Base-by-base conservation (phyloP, 805 yeast species). In the Candida vartiovaarae region DNA sequence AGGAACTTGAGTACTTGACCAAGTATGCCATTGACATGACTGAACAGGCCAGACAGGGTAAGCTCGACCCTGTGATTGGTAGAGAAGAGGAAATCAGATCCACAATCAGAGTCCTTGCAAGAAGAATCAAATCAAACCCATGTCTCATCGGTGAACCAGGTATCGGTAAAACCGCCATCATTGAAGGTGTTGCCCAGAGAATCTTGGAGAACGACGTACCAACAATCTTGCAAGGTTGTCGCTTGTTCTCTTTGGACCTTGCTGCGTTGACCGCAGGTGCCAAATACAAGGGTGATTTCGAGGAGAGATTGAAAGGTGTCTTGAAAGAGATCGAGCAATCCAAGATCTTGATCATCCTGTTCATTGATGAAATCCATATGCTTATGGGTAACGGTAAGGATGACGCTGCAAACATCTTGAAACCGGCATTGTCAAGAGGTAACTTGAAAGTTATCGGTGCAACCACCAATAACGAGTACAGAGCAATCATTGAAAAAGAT, bases 191-290 rank as follows among this genome's bases (percentile, higher is more conserved):
- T 44, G 98, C 99, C 9, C 98, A 91, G 67, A 77, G 99, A 68
- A 88, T 93, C 50, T 80, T 93, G 47, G 97, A 93, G 59, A 86
- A 86, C 51, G 99, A 93, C 65, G 96, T 93, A 11, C 99, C 99
- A 36, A 76, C 80, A 26, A 87, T 91, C 50, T 72, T 93, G 52
- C 84, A 85, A 48, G 80, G 80, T 46, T 81, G 95, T 51, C 80
- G 82, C 50, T 71, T 93, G 44, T 91, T 82, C 62, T 85, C 96
- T 15, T 74, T 93, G 49, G 99, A 93, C 64, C 72, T 93, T 53
- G 99, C 99, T 50, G 95, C 98, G 1, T 76, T 93, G 57, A 91
- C 95, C 49, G 99, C 99, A 6, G 99, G 99, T 67, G 98, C 99
- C 46, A 93, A 93, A 63, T 90, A 88, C 67, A 95, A 91, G 65